Evolutionary conservation across 176 grass and related monocot genomes (phyloP), one percentile per base, ranked within the genome.

Genomic region (Oryza glumipatula): DNA sequence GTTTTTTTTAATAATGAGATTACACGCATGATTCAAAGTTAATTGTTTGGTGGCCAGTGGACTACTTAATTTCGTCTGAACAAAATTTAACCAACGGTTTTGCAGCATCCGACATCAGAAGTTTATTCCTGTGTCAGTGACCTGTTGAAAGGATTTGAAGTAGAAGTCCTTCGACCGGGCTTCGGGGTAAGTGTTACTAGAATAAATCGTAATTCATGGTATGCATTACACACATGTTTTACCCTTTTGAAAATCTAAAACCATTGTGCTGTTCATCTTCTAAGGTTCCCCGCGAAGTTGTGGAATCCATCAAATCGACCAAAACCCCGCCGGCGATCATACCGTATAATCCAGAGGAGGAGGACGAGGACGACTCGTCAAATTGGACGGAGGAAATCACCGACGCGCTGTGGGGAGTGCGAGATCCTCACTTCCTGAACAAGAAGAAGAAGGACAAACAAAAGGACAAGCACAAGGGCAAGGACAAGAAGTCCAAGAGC

Each of bases 371-470:
- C 1, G 4, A 44, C 1, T 44, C 78, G 54, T 30, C 56, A 30
- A 88, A 64, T 73, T 95, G 96, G 96, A 83, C 38, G 26, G 88
- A 86, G 19, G 88, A 88, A 12, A 69, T 92, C 6, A 65, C 95
- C 0, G 91, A 91, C 8, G 83, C 91, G 1, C 82, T 95, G 19
- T 32, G 82, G 67, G 86, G 96, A 8, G 54, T 92, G 67, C 61
- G 66, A 11, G 78, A 88, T 36, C 82, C 76, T 11, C 76, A 65
- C 3, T 47, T 61, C 23, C 17, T 82, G 41, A 92, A 90, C 74
- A 95, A 98, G 66, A 98, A 95, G 87, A 94, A 91, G 82, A 87
- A 88, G 81, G 0, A 82, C 49, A 92, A 88, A 69, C 21, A 67
- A 30, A 89, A 82, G 78, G 33, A 79, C 60, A 92, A 88, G 81